These are phyloP conservation scores for Lizanozyma gosingica DNA, from an alignment of 1,139 yeast species.

Conservation along the genomic window DNA sequence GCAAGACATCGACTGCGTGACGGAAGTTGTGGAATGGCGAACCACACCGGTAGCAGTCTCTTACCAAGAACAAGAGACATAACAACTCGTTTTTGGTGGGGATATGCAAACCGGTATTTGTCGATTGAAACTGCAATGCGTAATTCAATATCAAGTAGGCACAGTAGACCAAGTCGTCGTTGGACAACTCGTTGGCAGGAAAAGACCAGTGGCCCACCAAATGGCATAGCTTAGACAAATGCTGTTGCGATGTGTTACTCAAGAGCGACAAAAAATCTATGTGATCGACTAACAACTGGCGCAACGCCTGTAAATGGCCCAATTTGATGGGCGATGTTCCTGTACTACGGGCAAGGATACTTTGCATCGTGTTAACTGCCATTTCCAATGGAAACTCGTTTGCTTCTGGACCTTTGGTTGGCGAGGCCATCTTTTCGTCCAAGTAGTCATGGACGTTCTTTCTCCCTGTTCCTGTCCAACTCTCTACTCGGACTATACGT, in stretches of 20 bases:
- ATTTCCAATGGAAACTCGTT: slow-evolving; percentile 14
- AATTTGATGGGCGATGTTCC: neutral
- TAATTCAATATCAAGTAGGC: slow-evolving; percentile 47
- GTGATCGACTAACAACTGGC: slow-evolving; percentile 16
- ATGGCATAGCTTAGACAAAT: slow-evolving; percentile 21
- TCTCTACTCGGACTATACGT: slow-evolving; percentile 31
- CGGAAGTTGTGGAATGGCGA: slow-evolving; percentile 92
- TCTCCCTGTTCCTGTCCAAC: slow-evolving; percentile 37
- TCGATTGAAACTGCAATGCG: slow-evolving; percentile 22
- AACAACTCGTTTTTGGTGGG: slow-evolving; percentile 38
- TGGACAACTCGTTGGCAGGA: slow-evolving; percentile 59
- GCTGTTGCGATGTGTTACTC: slow-evolving; percentile 15
- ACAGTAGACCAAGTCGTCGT: slow-evolving; percentile 60
- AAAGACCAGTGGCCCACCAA: slow-evolving; percentile 47
- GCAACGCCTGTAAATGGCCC: neutral
- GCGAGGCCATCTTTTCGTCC: slow-evolving; percentile 7
- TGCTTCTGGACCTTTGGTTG: slow-evolving; percentile 8
- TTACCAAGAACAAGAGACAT: slow-evolving; percentile 51
- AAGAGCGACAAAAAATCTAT: slow-evolving; percentile 26
- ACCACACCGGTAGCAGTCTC: slow-evolving; percentile 73
- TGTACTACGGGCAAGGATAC: slow-evolving; percentile 16
- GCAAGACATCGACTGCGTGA: slow-evolving; percentile 93
- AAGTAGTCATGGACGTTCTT: slow-evolving; percentile 15
- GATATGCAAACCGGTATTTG: slow-evolving; percentile 11
- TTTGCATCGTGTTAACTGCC: slow-evolving; percentile 12